Evolutionary conservation across 805 yeast genomes (phyloP), one percentile per base, ranked within the genome.

Genomic region (Tetrapisispora taiwanensis): DNA sequence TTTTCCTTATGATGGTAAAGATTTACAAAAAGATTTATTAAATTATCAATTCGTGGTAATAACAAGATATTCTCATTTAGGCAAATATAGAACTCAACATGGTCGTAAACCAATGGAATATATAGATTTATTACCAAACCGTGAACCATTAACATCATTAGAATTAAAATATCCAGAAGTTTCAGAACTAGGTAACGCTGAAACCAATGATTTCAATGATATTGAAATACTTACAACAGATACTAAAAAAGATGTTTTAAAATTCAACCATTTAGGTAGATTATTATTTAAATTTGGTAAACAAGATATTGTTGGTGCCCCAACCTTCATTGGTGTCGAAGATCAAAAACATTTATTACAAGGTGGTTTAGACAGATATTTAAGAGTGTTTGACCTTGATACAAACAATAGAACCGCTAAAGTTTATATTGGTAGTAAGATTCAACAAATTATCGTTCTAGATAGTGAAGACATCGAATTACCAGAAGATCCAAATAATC

Each of bases 331-430:
- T 17, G 43, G 49, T 30, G 44, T 57, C 9, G 28, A 42, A 4
- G 55, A 55, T 1, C 65, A 67, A 4, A 69, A 70, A 9, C 57
- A 81, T 26, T 55, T 89, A 7, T 79, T 79, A 2, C 71, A 85
- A 17, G 97, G 95, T 36, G 95, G 96, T 0, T 72, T 89, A 19
- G 98, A 92, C 58, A 73, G 95, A 55, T 90, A 87, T 55, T 70
- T 86, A 24, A 74, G 96, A 46, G 85, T 84, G 3, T 90, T 75
- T 62, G 82, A 87, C 48, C 58, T 78, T 4, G 66, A 65, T 1
- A 64, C 78, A 1, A 71, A 94, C 42, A 74, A 75, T 36, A 68
- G 77, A 40, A 42, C 65, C 13, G 87, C 78, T 7, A 87, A 87
- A 56, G 83, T 85, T 5, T 90, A 75, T 54, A 55, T 82, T 24